Evolutionary conservation across 23 red algal species (phyloP).

Genomic region (Gracilaria gracilis): DNA sequence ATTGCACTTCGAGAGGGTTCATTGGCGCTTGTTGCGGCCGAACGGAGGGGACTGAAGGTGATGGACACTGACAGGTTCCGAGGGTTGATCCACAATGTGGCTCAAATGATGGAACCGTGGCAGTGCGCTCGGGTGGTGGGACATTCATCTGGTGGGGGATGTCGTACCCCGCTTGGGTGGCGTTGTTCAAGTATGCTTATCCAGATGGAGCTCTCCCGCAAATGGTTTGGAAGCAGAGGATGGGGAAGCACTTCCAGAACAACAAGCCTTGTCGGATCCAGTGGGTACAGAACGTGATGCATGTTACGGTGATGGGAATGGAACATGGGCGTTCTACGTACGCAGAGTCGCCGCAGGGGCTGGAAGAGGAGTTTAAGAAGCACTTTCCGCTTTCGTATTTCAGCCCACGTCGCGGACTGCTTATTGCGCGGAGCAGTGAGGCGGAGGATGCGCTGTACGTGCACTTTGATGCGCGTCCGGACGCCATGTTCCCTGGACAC

Average conservation of each 20-base stretch:
- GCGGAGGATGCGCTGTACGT: slow-evolving; percentile 46
- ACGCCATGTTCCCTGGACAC: slow-evolving; percentile 52
- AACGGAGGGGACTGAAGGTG: neutral
- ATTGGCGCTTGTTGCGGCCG: slow-evolving; percentile 21
- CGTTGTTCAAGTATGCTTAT: slow-evolving; percentile 58
- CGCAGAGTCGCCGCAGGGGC: slow-evolving; percentile 31
- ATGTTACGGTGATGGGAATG: slow-evolving; percentile 35
- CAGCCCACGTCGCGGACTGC: slow-evolving; percentile 18
- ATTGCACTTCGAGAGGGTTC: slow-evolving; percentile 68
- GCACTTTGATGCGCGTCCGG: slow-evolving; percentile 67
- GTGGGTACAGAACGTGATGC: slow-evolving; percentile 52
- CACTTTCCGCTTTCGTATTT: slow-evolving; percentile 37
- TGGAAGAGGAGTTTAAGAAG: neutral
- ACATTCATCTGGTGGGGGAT: slow-evolving; percentile 57
- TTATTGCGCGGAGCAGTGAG: slow-evolving; percentile 33
- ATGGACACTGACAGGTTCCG: slow-evolving; percentile 56
- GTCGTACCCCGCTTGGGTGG: slow-evolving; percentile 32
- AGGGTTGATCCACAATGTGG: slow-evolving; percentile 45
- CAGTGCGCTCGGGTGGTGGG: slow-evolving; percentile 49
- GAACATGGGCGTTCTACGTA: slow-evolving; percentile 33
- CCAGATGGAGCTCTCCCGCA: slow-evolving; percentile 40
- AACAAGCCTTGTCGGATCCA: slow-evolving; percentile 55
- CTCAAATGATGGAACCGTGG: slow-evolving; percentile 63
- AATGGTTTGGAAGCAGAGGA: slow-evolving; percentile 50
- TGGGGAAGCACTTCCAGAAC: slow-evolving; percentile 38